Evolutionary conservation across 768 basidiomycete species (phyloP).

Genomic region (Mycena kentingensis): DNA sequence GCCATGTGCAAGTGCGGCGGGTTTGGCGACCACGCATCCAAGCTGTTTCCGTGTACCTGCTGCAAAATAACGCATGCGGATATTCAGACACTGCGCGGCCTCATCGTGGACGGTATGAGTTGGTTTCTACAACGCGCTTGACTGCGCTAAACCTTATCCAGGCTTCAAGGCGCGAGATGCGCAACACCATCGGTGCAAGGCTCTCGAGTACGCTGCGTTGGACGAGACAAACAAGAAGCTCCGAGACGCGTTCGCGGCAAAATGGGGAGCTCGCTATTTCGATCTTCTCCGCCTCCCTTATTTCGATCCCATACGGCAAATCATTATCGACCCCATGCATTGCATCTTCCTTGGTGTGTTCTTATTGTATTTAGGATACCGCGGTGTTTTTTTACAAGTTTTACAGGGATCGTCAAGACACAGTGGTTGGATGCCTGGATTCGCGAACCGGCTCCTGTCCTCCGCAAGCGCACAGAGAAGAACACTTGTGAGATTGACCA

Average conservation of each 20-base stretch:
- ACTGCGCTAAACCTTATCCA: too few relatives aligned
- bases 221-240: too few relatives aligned
- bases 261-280: too few relatives aligned
- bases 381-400: neutral
- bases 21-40: neutral
- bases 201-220: too few relatives aligned
- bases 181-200: too few relatives aligned
- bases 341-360: neutral
- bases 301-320: neutral
- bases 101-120: constrained; percentile 1
- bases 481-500: neutral
- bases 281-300: neutral
- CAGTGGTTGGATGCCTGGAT: neutral
- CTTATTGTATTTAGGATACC: neutral
- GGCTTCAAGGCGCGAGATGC: too few relatives aligned
- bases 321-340: neutral
- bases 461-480: too few relatives aligned
- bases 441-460: too few relatives aligned
- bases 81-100: neutral
- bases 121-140: too few relatives aligned
- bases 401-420: neutral
- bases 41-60: neutral
- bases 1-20: constrained; percentile 2
- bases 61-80: neutral
- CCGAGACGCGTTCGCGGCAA: neutral